phyloP scores from a whole-genome alignment of 106 monocot genomes.

The Dendrobium catenatum region DNA sequence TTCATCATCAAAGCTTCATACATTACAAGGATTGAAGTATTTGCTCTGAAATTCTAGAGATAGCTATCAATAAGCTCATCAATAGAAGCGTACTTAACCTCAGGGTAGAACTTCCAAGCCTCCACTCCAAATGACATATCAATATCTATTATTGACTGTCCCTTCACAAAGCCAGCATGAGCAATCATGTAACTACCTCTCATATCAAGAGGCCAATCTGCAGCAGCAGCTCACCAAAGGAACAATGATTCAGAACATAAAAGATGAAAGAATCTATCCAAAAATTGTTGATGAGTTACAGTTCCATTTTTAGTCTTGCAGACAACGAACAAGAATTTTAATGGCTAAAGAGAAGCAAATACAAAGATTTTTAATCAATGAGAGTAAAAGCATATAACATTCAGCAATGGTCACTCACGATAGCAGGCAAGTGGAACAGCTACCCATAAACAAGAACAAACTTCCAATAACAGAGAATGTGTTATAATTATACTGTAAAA shows the following conservation, averaged over 20 bases:
- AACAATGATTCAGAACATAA: neutral
- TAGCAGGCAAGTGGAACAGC: too few relatives aligned
- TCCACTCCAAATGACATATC: constrained; percentile 41
- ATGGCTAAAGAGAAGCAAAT: too few relatives aligned
- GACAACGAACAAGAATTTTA: too few relatives aligned
- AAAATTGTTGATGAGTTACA: neutral
- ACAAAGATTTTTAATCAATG: neutral
- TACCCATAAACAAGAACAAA: neutral
- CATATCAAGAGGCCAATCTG: constrained; percentile 17
- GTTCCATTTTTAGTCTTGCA: too few relatives aligned
- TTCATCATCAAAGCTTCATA: too few relatives aligned
- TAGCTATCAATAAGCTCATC: constrained; percentile 22
- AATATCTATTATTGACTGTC: constrained; percentile 25
- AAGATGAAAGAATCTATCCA: neutral
- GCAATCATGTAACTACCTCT: neutral
- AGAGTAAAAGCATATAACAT: neutral
- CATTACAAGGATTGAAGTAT: too few relatives aligned
- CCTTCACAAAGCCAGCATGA: constrained; percentile 23
- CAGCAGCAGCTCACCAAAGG: neutral
- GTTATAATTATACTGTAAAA: neutral
- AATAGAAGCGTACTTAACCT: constrained; percentile 40
- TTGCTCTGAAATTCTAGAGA: neutral
- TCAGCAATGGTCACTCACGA: too few relatives aligned
- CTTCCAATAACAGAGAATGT: neutral
- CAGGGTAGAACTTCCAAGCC: constrained; percentile 42